phyloP scores from a whole-genome alignment of 495 filamentous ascomycete genomes.

The Saxophila tyrrhenica region DNA sequence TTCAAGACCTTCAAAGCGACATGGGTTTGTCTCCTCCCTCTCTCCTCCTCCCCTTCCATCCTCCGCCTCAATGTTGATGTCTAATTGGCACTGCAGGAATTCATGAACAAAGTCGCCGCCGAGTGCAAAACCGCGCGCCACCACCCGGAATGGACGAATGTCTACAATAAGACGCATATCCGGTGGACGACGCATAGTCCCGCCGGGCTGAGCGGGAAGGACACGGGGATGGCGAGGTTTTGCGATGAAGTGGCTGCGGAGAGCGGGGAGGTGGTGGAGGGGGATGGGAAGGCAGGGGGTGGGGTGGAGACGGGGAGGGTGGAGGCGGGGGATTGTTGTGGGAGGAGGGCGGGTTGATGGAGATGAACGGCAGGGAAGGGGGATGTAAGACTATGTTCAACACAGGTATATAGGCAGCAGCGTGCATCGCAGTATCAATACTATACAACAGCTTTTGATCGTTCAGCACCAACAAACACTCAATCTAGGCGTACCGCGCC shows the following conservation, averaged over 20 bases:
- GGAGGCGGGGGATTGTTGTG: conserved; percentile 1
- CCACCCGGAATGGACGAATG: conserved; percentile 25
- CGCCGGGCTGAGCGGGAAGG: conserved; percentile 13
- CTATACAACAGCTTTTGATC: too few species aligned
- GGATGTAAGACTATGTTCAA: background rate
- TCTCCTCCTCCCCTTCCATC: background rate
- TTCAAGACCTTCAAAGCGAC: conserved; percentile 23
- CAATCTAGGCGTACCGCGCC: too few species aligned
- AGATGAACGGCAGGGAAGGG: too few species aligned
- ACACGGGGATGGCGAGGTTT: conserved; percentile 18
- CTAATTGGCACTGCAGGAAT: conserved; percentile 9
- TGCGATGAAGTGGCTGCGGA: conserved; percentile 14
- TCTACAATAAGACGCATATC: conserved; percentile 19
- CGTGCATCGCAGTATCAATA: too few species aligned
- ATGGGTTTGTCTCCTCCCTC: conserved; percentile 12
- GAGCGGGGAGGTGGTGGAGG: conserved; percentile 4
- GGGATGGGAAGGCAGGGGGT: background rate
- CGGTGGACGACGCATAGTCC: conserved; percentile 25
- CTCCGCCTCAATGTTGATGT: background rate
- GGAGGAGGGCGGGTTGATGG: background rate
- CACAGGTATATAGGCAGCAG: background rate
- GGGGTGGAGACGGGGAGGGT: background rate
- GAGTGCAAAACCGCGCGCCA: conserved; percentile 19
- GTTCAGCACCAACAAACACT: too few species aligned
- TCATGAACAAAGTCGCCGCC: conserved; percentile 22